Evolutionary conservation across 2,329 filamentous ascomycete species (phyloP).

Genomic region (Thielaviopsis musarum): DNA sequence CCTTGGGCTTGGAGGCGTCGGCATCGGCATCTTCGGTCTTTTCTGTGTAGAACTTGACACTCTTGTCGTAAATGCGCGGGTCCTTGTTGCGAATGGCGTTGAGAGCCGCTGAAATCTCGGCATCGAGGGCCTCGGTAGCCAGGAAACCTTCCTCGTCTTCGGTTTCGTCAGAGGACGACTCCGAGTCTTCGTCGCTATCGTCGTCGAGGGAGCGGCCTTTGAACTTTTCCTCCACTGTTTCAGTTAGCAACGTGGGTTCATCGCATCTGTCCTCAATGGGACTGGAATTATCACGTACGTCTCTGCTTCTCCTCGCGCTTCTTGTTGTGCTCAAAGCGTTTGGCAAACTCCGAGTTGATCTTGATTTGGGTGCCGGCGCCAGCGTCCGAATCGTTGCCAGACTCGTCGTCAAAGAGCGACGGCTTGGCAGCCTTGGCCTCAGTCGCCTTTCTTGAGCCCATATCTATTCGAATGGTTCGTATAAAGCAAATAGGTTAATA

Average conservation of each 20-base stretch:
- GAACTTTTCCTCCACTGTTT: constrained; percentile 75
- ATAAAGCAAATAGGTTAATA: neutral
- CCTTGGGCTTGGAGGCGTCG: constrained; percentile 35
- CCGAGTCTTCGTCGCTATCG: constrained; percentile 32
- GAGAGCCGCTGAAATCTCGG: constrained; percentile 72
- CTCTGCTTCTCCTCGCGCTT: constrained; percentile 75
- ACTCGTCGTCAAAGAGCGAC: constrained; percentile 37
- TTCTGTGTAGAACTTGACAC: constrained; percentile 59
- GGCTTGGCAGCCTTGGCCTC: constrained; percentile 23
- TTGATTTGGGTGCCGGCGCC: constrained; percentile 40
- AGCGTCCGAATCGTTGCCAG: constrained; percentile 26
- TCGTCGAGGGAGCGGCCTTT: constrained; percentile 30
- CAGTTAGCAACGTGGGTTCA: neutral
- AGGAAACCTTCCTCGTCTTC: constrained; percentile 86
- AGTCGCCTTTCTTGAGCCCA: constrained; percentile 6
- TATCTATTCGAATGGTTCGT: neutral
- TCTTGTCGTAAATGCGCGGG: constrained; percentile 72
- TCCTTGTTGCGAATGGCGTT: constrained; percentile 82
- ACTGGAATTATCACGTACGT: constrained; percentile 28
- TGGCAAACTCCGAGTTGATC: constrained; percentile 81
- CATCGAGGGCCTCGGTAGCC: constrained; percentile 69
- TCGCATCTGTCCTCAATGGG: neutral
- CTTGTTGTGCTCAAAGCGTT: constrained; percentile 90
- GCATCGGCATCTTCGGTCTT: constrained; percentile 30
- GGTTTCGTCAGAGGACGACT: constrained; percentile 59